Evolutionary conservation across 495 filamentous ascomycete species (phyloP).

Genomic region (Podospora australis): DNA sequence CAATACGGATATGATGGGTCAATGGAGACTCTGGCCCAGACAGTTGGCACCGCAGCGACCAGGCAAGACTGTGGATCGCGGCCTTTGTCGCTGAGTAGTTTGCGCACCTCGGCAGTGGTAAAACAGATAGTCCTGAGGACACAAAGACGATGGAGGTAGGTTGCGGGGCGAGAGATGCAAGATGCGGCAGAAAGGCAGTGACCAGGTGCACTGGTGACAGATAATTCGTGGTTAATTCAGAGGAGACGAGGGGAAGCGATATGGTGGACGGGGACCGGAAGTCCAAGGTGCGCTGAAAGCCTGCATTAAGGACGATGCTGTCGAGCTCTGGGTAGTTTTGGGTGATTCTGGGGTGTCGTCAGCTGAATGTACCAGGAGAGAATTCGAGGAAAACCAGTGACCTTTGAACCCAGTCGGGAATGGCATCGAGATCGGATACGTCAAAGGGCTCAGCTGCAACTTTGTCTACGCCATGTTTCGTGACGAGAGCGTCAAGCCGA

Average conservation of each 20-base stretch:
- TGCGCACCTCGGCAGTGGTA: slow-evolving; percentile 44
- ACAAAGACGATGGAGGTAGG: slow-evolving; percentile 42
- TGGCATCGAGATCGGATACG: slow-evolving; percentile 53
- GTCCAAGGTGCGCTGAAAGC: slow-evolving; percentile 53
- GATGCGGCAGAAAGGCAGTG: slow-evolving; percentile 57
- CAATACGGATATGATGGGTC: slow-evolving; percentile 40
- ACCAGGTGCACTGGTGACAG: slow-evolving; percentile 54
- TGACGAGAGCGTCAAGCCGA: slow-evolving; percentile 55
- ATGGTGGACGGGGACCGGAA: slow-evolving; percentile 54
- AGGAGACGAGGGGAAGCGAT: slow-evolving; percentile 44
- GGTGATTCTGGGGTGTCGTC: slow-evolving; percentile 39
- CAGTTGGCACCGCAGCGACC: slow-evolving; percentile 56
- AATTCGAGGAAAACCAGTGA: slow-evolving; percentile 19
- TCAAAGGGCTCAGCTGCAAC: slow-evolving; percentile 51
- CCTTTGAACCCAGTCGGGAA: slow-evolving; percentile 50
- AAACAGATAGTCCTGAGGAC: slow-evolving; percentile 47
- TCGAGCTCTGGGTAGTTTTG: slow-evolving; percentile 51
- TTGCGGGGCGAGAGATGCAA: slow-evolving; percentile 33
- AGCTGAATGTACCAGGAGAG: slow-evolving; percentile 7
- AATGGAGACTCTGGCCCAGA: slow-evolving; percentile 6
- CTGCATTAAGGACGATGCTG: slow-evolving; percentile 51
- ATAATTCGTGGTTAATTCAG: slow-evolving; percentile 65
- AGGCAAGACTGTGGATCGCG: slow-evolving; percentile 49
- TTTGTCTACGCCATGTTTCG: slow-evolving; percentile 52
- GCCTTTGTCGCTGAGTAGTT: slow-evolving; percentile 57